Conservation (phyloP, 1,139 yeast species). For the Blastobotrys illinoisensis region DNA sequence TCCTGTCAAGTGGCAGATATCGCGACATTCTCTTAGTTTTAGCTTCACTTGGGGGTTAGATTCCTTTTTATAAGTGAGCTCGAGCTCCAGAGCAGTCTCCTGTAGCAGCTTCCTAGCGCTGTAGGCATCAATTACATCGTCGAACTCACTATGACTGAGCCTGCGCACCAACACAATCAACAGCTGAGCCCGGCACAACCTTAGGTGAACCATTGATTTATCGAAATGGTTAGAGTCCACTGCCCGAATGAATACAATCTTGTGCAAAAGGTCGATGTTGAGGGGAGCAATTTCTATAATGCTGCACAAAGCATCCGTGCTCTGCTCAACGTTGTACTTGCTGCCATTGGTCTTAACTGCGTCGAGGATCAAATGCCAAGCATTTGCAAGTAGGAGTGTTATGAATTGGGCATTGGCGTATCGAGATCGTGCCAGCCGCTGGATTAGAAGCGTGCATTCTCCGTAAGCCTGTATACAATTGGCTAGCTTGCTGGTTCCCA, state of each 20-base stretch:
- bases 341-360: constrained; percentile 10
- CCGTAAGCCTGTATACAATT: constrained; percentile 14
- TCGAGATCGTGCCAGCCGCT: constrained; percentile 11
- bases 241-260: background rate
- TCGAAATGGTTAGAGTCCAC: background rate
- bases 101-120: background rate
- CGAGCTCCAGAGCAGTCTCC: background rate
- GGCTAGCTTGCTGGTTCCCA: constrained; percentile 1
- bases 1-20: background rate
- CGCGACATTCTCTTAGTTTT: background rate
- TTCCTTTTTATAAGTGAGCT: background rate
- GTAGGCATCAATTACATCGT: background rate
- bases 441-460: constrained; percentile 12
- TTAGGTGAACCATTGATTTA: background rate
- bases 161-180: background rate
- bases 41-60: background rate
- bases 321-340: background rate
- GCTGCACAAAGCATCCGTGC: background rate
- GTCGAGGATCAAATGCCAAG: constrained; percentile 25
- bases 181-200: constrained; percentile 1
- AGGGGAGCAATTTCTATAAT: constrained; percentile 16
- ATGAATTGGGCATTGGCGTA: constrained; percentile 11
- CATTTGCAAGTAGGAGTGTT: constrained; percentile 10
- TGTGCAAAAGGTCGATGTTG: constrained; percentile 9
- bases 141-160: background rate